A percentile compares a stretch with the other conserved stretches of the same genome.
These are phyloP conservation scores for Eutypella sp. DNA, from an alignment of 2,329 filamentous ascomycete species.

Conservation along the genomic window DNA sequence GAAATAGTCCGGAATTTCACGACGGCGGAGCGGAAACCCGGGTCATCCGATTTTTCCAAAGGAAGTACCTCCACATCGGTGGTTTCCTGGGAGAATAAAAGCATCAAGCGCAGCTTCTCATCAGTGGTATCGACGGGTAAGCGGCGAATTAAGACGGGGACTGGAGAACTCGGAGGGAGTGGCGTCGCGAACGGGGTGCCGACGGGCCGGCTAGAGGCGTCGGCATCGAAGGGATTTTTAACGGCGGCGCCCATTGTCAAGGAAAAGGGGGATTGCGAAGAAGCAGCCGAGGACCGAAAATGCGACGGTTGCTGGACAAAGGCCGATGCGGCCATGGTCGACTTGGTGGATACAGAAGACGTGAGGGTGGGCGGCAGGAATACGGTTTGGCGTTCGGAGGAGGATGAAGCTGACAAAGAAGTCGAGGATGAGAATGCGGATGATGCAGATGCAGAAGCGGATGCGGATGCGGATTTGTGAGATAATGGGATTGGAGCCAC, in stretches of 20 bases:
- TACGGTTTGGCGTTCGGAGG: conserved; percentile 19
- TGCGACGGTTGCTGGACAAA: conserved; percentile 37
- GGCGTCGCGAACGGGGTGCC: conserved; percentile 34
- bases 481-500: conserved; percentile 18
- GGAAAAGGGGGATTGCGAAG: conserved; percentile 29
- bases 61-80: conserved; percentile 46
- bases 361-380: conserved; percentile 13
- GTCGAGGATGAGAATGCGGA: conserved; percentile 13
- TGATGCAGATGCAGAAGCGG: conserved; percentile 14
- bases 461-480: no score
- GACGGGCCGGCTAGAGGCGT: conserved; percentile 33
- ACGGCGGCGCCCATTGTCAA: conserved; percentile 25
- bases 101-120: conserved; percentile 51
- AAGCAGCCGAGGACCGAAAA: conserved; percentile 29
- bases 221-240: conserved; percentile 35
- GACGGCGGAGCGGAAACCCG: conserved; percentile 46
- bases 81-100: conserved; percentile 54
- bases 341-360: conserved; percentile 16
- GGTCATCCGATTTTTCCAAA: conserved; percentile 43
- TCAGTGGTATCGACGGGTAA: conserved; percentile 51
- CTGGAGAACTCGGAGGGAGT: conserved; percentile 31
- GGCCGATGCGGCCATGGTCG: conserved; percentile 40
- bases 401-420: conserved; percentile 13
- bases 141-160: conserved; percentile 49
- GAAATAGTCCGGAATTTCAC: conserved; percentile 47